These are phyloP conservation scores for Sphagnurus paluster DNA, from an alignment of 1,284 basidiomycete genomes.

Conservation along the genomic window DNA sequence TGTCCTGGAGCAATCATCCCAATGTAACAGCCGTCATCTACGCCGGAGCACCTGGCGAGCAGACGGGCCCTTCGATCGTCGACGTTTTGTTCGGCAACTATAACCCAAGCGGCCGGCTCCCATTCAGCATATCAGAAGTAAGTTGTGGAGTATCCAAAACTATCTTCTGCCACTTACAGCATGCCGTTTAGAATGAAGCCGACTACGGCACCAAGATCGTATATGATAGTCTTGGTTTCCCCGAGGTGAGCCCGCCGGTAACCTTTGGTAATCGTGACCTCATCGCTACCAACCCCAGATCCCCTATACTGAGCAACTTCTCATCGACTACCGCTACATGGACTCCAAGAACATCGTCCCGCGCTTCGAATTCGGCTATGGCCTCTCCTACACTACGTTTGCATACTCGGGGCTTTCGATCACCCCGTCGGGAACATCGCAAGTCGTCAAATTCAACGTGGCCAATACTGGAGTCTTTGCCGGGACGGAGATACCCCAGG, in stretches of 20 bases:
- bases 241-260: slow-evolving; percentile 28
- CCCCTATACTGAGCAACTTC: slow-evolving; percentile 40
- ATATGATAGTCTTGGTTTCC: slow-evolving; percentile 41
- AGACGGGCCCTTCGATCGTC: slow-evolving; percentile 61
- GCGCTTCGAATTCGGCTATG: slow-evolving; percentile 77
- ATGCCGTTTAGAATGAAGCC: slow-evolving; percentile 30
- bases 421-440: slow-evolving; percentile 29
- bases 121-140: slow-evolving; percentile 61
- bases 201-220: slow-evolving; percentile 44
- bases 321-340: slow-evolving; percentile 77
- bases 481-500: slow-evolving; percentile 57
- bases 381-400: slow-evolving; percentile 79
- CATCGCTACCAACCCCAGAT: slow-evolving; percentile 27
- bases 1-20: slow-evolving; percentile 60
- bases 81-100: slow-evolving; percentile 55
- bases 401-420: slow-evolving; percentile 54
- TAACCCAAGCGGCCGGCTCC: slow-evolving; percentile 61
- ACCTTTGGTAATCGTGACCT: background rate
- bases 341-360: slow-evolving; percentile 53
- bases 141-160: slow-evolving; percentile 11
- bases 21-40: slow-evolving; percentile 72
- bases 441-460: slow-evolving; percentile 47
- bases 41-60: slow-evolving; percentile 63
- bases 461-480: slow-evolving; percentile 49
- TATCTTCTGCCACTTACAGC: background rate